Percentiles rank a stretch among this genome's conserved stretches.
These are phyloP conservation scores for Mycena rebaudengoi DNA, from an alignment of 768 basidiomycete species.

Conservation along the genomic window DNA sequence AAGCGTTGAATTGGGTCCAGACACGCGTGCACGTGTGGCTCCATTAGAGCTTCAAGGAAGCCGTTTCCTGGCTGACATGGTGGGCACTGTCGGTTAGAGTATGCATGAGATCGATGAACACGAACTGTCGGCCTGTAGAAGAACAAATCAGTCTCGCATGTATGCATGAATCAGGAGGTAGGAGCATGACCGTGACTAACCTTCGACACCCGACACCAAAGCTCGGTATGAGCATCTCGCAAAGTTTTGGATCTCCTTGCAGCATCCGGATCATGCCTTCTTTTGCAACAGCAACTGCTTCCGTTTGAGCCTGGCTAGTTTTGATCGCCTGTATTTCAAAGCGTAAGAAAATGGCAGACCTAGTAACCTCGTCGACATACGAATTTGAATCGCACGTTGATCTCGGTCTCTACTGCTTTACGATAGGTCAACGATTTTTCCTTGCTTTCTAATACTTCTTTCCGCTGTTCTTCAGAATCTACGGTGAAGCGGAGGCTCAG, in stretches of 20 bases:
- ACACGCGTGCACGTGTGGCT: conserved; percentile 5
- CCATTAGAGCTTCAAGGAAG: conserved; percentile 42
- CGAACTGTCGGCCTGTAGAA: neutral
- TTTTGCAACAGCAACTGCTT: conserved; percentile 33
- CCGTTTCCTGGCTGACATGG: conserved; percentile 35
- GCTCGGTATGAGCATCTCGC: conserved; percentile 46
- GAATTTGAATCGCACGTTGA: conserved; percentile 45
- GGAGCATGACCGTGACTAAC: conserved; percentile 13
- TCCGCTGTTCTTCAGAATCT: conserved; percentile 50
- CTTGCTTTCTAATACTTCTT: conserved; percentile 46
- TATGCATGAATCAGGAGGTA: neutral
- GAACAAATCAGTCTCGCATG: neutral
- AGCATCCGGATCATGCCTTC: conserved; percentile 53
- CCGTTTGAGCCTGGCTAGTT: conserved; percentile 44
- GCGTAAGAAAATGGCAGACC: conserved; percentile 1
- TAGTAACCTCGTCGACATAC: conserved; percentile 12
- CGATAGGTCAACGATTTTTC: conserved; percentile 52
- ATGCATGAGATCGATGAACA: neutral
- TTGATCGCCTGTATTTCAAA: conserved; percentile 26
- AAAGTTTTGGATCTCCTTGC: conserved; percentile 51
- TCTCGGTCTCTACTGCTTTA: conserved; percentile 46
- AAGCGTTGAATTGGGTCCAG: conserved; percentile 33
- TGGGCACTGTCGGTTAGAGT: neutral
- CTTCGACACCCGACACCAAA: conserved; percentile 46
- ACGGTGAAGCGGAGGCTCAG: conserved; percentile 17